phyloP scores from a whole-genome alignment of 352 stramenopile species.

The Lagenidium sp. region DNA sequence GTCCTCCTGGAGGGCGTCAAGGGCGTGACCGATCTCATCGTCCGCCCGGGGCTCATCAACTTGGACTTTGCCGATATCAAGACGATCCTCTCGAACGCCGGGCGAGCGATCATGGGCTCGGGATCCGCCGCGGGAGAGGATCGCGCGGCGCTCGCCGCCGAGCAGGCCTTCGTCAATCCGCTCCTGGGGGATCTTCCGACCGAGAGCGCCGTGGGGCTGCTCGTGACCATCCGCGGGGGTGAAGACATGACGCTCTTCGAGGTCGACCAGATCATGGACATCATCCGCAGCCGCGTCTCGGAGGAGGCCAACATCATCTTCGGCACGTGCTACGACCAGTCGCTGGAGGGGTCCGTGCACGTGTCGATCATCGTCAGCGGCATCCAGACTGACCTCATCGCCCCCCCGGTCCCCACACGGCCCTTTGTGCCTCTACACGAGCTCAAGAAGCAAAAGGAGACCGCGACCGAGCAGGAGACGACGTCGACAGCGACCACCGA shows the following conservation, averaged over 20 bases:
- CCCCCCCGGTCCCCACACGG: conserved; percentile 48
- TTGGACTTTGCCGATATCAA: conserved; percentile 97
- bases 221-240: conserved; percentile 95
- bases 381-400: conserved; percentile 82
- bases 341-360: conserved; percentile 69
- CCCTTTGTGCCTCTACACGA: conserved; percentile 34
- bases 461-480: conserved; percentile 2
- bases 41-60: conserved; percentile 95
- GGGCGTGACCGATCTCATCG: conserved; percentile 94
- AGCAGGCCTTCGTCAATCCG: conserved; percentile 93
- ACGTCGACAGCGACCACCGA: conserved; percentile 13
- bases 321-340: conserved; percentile 81
- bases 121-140: conserved; percentile 63
- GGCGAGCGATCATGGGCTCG: conserved; percentile 95
- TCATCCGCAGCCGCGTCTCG: conserved; percentile 67
- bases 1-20: conserved; percentile 94
- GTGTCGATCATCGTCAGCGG: conserved; percentile 86
- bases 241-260: conserved; percentile 92
- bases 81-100: conserved; percentile 91
- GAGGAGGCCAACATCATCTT: conserved; percentile 88
- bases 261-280: conserved; percentile 85
- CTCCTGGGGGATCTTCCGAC: conserved; percentile 92
- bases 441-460: conserved; percentile 22
- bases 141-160: conserved; percentile 84
- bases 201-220: conserved; percentile 87